Base-by-base conservation (phyloP, 805 yeast genomes). In the Wickerhamomyces chaumierensis region DNA sequence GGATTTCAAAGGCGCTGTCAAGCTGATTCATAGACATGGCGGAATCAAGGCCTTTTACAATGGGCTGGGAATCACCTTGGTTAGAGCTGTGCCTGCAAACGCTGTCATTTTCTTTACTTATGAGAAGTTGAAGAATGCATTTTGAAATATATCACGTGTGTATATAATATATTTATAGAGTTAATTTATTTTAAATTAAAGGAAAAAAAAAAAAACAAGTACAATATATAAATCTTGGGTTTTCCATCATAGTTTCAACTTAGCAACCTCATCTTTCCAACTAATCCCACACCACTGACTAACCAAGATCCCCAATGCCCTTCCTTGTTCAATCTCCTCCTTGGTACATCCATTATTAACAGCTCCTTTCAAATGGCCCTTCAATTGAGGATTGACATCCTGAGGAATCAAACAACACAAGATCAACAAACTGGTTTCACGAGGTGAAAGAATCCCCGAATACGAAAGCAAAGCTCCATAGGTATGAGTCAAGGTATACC, bases 301-400 rank as follows among this genome's bases (percentile, higher is more conserved):
- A 18, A 86, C 61, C 41, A 73, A 70, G 36, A 84, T 69, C 4
- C 81, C 77, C 61, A 87, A 51, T 13, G 61, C 63, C 37, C 94
- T 66, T 11, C 75, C 71, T 2, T 74, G 75, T 37, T 66, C 63
- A 23, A 86, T 63, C 42, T 81, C 81, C 37, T 78, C 82, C 21
- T 56, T 51, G 9, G 81, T 65, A 8, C 83, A 81, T 0, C 95
- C 95, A 21, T 76, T 71, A 51, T 85, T 86, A 36, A 78, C 44
- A 0, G 95, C 96, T 0, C 96, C 96, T 55, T 71, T 74, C 43
- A 88, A 66, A 55, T 88, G 96, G 0, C 96, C 96, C 58, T 85
- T 83, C 47, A 88, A 66, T 51, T 88, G 96, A 0, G 95, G 95
- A 48, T 83, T 85, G 11, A 88, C 96, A 57, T 88, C 94, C 54